Percentiles rank a stretch among this genome's conserved stretches.
These are phyloP conservation scores for Yamadazyma olivae DNA, from an alignment of 805 yeast genomes.

Conservation along the genomic window DNA sequence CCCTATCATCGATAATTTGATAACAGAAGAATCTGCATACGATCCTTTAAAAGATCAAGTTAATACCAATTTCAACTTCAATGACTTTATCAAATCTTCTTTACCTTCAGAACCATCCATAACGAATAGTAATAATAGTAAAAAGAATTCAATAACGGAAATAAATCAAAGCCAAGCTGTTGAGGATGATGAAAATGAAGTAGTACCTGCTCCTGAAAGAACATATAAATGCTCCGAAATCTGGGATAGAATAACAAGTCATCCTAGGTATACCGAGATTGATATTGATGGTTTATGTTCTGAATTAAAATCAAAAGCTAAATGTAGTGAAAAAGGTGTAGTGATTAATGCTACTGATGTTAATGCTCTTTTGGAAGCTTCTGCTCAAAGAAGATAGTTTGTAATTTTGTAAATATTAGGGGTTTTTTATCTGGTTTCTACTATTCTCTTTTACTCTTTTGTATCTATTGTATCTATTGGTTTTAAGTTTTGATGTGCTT, in stretches of 20 bases:
- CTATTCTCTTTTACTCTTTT: neutral
- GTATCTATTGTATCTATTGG: too few relatives aligned
- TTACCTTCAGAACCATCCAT: slow-evolving; percentile 21
- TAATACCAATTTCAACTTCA: slow-evolving; percentile 33
- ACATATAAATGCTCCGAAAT: slow-evolving; percentile 79
- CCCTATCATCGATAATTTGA: slow-evolving; percentile 42
- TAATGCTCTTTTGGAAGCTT: slow-evolving; percentile 45
- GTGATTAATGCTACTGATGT: slow-evolving; percentile 83
- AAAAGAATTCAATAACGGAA: neutral
- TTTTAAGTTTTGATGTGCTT: too few relatives aligned
- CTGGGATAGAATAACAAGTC: slow-evolving; percentile 94
- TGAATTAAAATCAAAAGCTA: slow-evolving; percentile 89
- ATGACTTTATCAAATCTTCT: slow-evolving; percentile 33
- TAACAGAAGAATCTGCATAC: slow-evolving; percentile 54
- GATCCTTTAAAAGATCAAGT: slow-evolving; percentile 46
- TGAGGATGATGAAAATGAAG: slow-evolving; percentile 27
- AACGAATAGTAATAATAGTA: neutral
- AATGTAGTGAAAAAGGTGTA: slow-evolving; percentile 91
- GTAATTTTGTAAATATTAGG: neutral
- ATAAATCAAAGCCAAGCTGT: too few relatives aligned
- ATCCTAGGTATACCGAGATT: slow-evolving; percentile 88
- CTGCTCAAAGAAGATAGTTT: slow-evolving; percentile 14
- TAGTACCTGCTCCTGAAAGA: slow-evolving; percentile 68
- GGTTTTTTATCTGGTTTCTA: neutral
- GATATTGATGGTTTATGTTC: slow-evolving; percentile 92